phyloP scores from a whole-genome alignment of 495 filamentous ascomycete genomes.

The Hypoxylon cercidicola region DNA sequence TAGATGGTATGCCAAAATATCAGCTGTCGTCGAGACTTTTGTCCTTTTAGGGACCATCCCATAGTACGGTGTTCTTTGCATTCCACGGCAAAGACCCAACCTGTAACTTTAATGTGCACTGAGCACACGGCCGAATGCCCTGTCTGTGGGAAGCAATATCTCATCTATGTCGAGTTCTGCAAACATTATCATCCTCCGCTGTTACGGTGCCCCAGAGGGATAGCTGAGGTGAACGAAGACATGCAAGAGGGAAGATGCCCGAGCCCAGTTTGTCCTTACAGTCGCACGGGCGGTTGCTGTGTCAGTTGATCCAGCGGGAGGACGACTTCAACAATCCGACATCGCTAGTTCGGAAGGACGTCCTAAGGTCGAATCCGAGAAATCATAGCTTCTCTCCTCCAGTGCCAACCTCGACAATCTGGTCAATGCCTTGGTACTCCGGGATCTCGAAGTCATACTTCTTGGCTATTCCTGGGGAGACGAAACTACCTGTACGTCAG shows the following conservation, averaged over 20 bases:
- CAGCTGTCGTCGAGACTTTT: slow-evolving; percentile 37
- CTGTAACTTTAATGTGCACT: slow-evolving; percentile 59
- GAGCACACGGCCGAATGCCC: slow-evolving; percentile 60
- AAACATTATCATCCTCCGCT: slow-evolving; percentile 56
- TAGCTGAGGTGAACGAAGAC: slow-evolving; percentile 44
- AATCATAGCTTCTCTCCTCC: slow-evolving; percentile 68
- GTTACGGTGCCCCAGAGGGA: slow-evolving; percentile 53
- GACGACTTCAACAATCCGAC: slow-evolving; percentile 8
- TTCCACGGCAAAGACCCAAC: slow-evolving; percentile 33
- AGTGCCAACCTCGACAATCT: slow-evolving; percentile 79
- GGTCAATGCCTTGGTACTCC: slow-evolving; percentile 86
- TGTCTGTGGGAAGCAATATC: slow-evolving; percentile 63
- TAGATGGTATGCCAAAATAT: slow-evolving; percentile 42
- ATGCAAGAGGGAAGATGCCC: slow-evolving; percentile 61
- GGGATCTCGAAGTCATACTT: slow-evolving; percentile 91
- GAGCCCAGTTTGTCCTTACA: slow-evolving; percentile 61
- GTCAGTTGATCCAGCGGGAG: slow-evolving; percentile 50
- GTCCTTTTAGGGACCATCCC: slow-evolving; percentile 39
- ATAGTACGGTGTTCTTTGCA: slow-evolving; percentile 31
- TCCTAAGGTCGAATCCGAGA: slow-evolving; percentile 7
- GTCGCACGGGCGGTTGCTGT: slow-evolving; percentile 56
- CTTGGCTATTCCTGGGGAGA: slow-evolving; percentile 78
- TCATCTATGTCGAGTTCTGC: slow-evolving; percentile 63
- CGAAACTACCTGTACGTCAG: slow-evolving; percentile 67
- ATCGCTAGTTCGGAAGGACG: slow-evolving; percentile 8